phyloP scores from a whole-genome alignment of 352 stramenopile genomes.

The Globisporangium cederbergense region DNA sequence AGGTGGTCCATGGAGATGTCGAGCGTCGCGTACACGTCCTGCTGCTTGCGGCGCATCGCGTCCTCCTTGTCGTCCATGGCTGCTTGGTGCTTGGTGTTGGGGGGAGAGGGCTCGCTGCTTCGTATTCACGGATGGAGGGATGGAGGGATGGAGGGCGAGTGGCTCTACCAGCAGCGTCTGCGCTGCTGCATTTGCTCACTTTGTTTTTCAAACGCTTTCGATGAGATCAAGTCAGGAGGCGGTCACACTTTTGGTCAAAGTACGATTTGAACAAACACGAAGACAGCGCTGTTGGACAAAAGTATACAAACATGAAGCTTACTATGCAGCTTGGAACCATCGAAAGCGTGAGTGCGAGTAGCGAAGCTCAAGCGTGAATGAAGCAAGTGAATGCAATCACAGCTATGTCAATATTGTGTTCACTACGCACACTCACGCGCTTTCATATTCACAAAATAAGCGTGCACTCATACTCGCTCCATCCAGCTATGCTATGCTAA shows the following conservation, averaged over 20 bases:
- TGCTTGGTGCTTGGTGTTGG: background rate
- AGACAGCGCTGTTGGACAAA: background rate
- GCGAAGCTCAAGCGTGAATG: too few relatives aligned
- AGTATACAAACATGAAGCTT: background rate
- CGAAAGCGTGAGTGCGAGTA: too few relatives aligned
- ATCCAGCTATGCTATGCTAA: too few relatives aligned
- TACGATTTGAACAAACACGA: background rate
- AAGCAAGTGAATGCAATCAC: too few relatives aligned
- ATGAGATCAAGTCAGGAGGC: background rate
- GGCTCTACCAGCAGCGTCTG: background rate
- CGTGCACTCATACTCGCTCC: too few relatives aligned
- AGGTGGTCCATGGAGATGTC: slow-evolving; percentile 50
- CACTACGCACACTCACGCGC: too few relatives aligned
- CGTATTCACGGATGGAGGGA: too few relatives aligned
- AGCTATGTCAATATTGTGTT: too few relatives aligned
- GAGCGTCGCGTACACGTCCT: slow-evolving; percentile 38
- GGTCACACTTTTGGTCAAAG: too few relatives aligned
- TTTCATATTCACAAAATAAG: too few relatives aligned
- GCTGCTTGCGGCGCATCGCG: slow-evolving; percentile 10
- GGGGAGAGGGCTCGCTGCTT: background rate
- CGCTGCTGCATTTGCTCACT: background rate
- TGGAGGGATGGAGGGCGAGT: too few relatives aligned
- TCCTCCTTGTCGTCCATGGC: slow-evolving; percentile 11
- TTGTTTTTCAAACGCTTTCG: background rate
- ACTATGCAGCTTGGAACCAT: background rate